These are phyloP conservation scores for Aspergillus nidulans DNA, from an alignment of 495 filamentous ascomycete species.

Conservation along the genomic window DNA sequence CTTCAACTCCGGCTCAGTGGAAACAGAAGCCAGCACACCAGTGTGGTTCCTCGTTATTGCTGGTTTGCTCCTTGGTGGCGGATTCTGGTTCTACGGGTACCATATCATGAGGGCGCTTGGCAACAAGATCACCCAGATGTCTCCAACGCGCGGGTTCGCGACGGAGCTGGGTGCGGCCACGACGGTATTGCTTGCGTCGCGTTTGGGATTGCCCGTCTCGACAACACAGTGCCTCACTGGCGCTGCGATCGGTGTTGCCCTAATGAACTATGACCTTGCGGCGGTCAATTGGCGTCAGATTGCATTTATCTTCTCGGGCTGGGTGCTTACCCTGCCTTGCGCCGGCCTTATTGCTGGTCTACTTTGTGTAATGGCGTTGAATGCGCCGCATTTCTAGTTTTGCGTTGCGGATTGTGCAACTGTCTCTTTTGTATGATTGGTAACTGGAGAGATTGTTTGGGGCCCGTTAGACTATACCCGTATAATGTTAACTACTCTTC, in stretches of 20 bases:
- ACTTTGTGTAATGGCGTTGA: conserved; percentile 36
- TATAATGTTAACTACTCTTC: too few relatives aligned
- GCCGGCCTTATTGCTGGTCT: conserved; percentile 33
- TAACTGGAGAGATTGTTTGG: too few relatives aligned
- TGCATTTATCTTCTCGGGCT: conserved; percentile 31
- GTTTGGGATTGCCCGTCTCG: conserved; percentile 43
- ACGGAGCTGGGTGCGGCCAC: conserved; percentile 67
- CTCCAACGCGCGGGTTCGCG: conserved; percentile 62
- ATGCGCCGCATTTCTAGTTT: conserved; percentile 31
- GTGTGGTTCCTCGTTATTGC: conserved; percentile 63
- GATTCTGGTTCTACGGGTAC: conserved; percentile 69
- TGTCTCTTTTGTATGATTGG: too few relatives aligned
- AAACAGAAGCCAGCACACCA: conserved; percentile 50
- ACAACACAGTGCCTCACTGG: conserved; percentile 40
- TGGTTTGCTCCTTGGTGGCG: conserved; percentile 52
- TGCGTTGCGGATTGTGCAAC: too few relatives aligned
- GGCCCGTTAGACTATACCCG: too few relatives aligned
- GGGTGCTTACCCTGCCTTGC: conserved; percentile 38
- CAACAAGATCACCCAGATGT: conserved; percentile 65
- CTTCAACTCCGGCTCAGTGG: conserved; percentile 42
- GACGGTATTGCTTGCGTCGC: conserved; percentile 62
- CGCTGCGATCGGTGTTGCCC: conserved; percentile 32
- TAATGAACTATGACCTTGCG: conserved; percentile 37
- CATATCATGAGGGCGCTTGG: conserved; percentile 67
- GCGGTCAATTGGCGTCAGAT: conserved; percentile 39